Base-by-base conservation (phyloP, 306 rosid genomes). In the Pachyrhizus erosus region DNA sequence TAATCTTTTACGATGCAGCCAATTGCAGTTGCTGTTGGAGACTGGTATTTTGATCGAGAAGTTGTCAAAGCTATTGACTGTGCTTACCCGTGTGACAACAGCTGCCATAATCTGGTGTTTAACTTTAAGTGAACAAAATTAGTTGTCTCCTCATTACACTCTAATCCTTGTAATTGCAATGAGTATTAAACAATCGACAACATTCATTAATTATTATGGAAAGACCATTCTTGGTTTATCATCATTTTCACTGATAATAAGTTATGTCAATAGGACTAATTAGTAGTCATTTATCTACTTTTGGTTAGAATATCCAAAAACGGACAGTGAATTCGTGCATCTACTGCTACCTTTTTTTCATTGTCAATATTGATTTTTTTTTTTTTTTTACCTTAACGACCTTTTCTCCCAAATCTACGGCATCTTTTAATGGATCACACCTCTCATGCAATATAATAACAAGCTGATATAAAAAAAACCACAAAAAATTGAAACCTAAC, bases 61-160 rank as follows among this genome's bases (percentile, higher is more conserved):
- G 75, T 4, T 34, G 87, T 92, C 31, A 91, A 94, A 89, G 91
- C 91, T 27, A 85, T 90, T 76, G 97, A 94, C 81, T 94, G 98
- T 85, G 91, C 94, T 57, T 92, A 92, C 77, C 97, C 98, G n/a
- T 94, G 98, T 84, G 98, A 90, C 89, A 91, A 58, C 26, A 91
- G 86, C 81, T 94, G 97, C 90, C 98, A 94, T 85, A 87, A 94
- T 84, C 86, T 94, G 76, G 91, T 90, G 51, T 92, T 92, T 64
- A 64, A 64, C 70, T 33, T 33, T 87, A 88, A 90, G 77, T 92
- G 93, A 94, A 84, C 69, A 73, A 52, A 87, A 83, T 37, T 78
- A 24, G 64, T 39, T 69, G 54, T 48, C 42, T 68, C 29, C 51
- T 74, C n/a, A 70, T 31, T 46, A 43, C 37, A 12, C 23, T 46